Percentiles rank a stretch among this genome's conserved stretches.
Evolutionary conservation across 352 stramenopile species (phyloP).

Genomic region (Globisporangium abappressorium): DNA sequence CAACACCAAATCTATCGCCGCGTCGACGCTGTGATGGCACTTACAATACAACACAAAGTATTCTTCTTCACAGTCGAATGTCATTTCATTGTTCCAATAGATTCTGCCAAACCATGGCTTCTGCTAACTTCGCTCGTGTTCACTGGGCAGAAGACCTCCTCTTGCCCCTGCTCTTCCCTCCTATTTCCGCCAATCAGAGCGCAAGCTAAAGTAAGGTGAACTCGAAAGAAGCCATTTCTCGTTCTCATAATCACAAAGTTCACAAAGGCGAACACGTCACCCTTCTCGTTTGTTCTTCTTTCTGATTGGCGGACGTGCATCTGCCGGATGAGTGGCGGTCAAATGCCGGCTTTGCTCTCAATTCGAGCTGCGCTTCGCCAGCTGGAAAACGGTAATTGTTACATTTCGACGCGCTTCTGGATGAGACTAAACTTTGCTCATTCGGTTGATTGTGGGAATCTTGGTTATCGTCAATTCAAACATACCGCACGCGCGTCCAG

Average conservation of each 20-base stretch:
- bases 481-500: too few relatives aligned
- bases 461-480: neutral
- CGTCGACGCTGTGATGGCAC: too few relatives aligned
- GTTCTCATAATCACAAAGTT: neutral
- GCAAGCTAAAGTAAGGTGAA: neutral
- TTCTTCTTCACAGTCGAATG: too few relatives aligned
- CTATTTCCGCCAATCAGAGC: neutral
- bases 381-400: too few relatives aligned
- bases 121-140: neutral
- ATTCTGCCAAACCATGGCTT: too few relatives aligned
- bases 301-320: neutral
- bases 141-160: neutral
- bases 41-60: too few relatives aligned
- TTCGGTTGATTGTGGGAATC: neutral
- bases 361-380: too few relatives aligned
- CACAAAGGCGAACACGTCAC: neutral
- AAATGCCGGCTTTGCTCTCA: too few relatives aligned
- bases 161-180: neutral
- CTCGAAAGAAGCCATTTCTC: neutral
- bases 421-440: neutral
- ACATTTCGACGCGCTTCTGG: too few relatives aligned
- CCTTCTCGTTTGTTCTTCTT: neutral
- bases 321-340: neutral
- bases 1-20: neutral
- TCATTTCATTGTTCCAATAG: too few relatives aligned